phyloP scores from a whole-genome alignment of 495 filamentous ascomycete species.

The Bacidia gigantensis region DNA sequence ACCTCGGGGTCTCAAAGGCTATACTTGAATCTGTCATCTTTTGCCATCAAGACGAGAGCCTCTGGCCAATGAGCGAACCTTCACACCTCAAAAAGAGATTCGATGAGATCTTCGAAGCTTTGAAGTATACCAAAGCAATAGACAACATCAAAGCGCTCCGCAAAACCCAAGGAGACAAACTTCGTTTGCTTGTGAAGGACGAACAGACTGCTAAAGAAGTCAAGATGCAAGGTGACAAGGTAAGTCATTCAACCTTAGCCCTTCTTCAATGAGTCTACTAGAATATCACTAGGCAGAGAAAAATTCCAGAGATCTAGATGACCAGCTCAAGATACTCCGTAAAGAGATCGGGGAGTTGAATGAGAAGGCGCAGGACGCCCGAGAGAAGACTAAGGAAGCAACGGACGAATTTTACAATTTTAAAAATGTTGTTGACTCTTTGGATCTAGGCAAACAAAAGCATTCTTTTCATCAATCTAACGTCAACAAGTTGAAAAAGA shows the following conservation, averaged over 20 bases:
- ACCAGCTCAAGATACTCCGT: slow-evolving; percentile 59
- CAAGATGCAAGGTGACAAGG: slow-evolving; percentile 69
- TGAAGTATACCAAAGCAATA: slow-evolving; percentile 94
- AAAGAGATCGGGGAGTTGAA: slow-evolving; percentile 42
- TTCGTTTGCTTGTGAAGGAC: slow-evolving; percentile 53
- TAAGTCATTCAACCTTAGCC: slow-evolving; percentile 8
- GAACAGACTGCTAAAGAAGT: slow-evolving; percentile 68
- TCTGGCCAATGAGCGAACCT: slow-evolving; percentile 96
- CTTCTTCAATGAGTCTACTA: slow-evolving; percentile 8
- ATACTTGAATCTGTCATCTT: slow-evolving; percentile 92
- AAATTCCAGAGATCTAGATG: slow-evolving; percentile 45
- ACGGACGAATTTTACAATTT: slow-evolving; percentile 49
- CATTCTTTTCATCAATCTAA: slow-evolving; percentile 48
- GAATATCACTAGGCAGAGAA: slow-evolving; percentile 37
- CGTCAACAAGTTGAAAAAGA: slow-evolving; percentile 51
- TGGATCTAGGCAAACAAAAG: slow-evolving; percentile 63
- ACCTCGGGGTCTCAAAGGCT: slow-evolving; percentile 80
- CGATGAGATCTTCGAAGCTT: slow-evolving; percentile 93
- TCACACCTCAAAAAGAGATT: slow-evolving; percentile 76
- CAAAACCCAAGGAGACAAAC: slow-evolving; percentile 69
- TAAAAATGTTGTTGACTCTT: slow-evolving; percentile 48
- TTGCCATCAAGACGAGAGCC: slow-evolving; percentile 93
- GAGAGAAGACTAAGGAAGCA: slow-evolving; percentile 41
- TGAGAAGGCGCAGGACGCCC: slow-evolving; percentile 40
- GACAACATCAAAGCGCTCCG: slow-evolving; percentile 75